Evolutionary conservation across 164 flowering plant species (phyloP).

Genomic region (Berberis vulgaris): DNA sequence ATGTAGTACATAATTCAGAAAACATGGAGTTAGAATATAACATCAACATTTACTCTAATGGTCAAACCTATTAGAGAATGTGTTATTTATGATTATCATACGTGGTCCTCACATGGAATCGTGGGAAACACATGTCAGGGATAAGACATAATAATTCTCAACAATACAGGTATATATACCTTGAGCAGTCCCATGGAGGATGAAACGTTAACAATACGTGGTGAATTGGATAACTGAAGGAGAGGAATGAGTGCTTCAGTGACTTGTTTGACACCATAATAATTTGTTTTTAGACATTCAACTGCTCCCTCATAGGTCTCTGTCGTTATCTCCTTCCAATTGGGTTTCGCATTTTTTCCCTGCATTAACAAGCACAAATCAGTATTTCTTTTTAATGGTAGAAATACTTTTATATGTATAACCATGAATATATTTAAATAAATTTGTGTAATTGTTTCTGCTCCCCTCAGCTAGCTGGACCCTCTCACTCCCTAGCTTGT

Average conservation of each 20-base stretch:
- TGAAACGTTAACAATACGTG: constrained; percentile 14
- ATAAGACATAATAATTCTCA: not conserved
- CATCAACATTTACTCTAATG: no score
- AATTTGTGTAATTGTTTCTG: no score
- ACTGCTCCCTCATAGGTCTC: constrained; percentile 19
- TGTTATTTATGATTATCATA: no score
- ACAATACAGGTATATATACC: constrained; percentile 3
- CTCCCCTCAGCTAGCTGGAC: no score
- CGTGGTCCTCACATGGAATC: no score
- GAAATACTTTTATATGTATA: not conserved
- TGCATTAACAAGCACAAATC: not conserved
- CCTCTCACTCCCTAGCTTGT: no score
- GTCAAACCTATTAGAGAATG: no score
- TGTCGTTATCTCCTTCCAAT: constrained; percentile 1
- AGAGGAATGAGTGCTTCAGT: constrained; percentile 30
- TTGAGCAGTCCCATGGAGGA: constrained; percentile 12
- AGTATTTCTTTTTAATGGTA: not conserved
- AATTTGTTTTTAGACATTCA: constrained; percentile 30
- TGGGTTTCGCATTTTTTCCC: constrained; percentile 6
- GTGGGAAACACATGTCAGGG: not conserved
- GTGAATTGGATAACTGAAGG: constrained; percentile 19
- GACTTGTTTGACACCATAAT: constrained; percentile 26
- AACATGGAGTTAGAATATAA: no score
- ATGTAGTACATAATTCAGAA: not conserved
- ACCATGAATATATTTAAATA: not conserved